Percentiles rank a stretch among this genome's conserved stretches.
These are phyloP conservation scores for Rugiboletus extremiorientalis DNA, from an alignment of 1,284 basidiomycete genomes.

Conservation along the genomic window DNA sequence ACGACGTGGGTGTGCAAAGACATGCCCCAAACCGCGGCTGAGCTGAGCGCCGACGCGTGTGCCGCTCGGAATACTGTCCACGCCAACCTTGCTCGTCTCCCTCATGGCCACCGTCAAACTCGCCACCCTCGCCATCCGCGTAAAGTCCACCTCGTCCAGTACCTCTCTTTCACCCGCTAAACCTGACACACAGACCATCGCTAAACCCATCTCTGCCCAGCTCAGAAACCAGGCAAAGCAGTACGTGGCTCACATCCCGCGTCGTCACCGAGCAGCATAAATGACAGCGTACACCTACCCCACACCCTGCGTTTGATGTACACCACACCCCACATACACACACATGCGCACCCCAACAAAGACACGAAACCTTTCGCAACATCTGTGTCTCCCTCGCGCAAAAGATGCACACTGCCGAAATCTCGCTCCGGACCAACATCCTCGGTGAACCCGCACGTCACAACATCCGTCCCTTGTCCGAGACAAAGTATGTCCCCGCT, in stretches of 20 bases:
- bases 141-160: constrained; percentile 43
- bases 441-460: constrained; percentile 74
- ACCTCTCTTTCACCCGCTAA: neutral
- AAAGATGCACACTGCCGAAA: constrained; percentile 76
- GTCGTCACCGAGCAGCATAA: neutral
- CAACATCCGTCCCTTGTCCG: constrained; percentile 80
- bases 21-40: too few relatives aligned
- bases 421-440: constrained; percentile 74
- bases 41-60: too few relatives aligned
- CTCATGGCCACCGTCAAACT: constrained; percentile 69
- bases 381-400: constrained; percentile 82
- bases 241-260: constrained; percentile 43
- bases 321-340: neutral
- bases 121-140: constrained; percentile 63
- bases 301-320: too few relatives aligned
- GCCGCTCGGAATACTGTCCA: too few relatives aligned
- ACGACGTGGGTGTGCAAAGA: too few relatives aligned
- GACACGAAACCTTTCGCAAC: constrained; percentile 76
- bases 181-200: constrained; percentile 59
- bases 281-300: neutral
- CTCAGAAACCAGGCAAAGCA: constrained; percentile 79
- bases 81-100: neutral
- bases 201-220: constrained; percentile 78
- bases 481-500: constrained; percentile 57
- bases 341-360: neutral